Evolutionary conservation across 441 rosid genomes (phyloP).

Genomic region (Gossypium schwendimanii): DNA sequence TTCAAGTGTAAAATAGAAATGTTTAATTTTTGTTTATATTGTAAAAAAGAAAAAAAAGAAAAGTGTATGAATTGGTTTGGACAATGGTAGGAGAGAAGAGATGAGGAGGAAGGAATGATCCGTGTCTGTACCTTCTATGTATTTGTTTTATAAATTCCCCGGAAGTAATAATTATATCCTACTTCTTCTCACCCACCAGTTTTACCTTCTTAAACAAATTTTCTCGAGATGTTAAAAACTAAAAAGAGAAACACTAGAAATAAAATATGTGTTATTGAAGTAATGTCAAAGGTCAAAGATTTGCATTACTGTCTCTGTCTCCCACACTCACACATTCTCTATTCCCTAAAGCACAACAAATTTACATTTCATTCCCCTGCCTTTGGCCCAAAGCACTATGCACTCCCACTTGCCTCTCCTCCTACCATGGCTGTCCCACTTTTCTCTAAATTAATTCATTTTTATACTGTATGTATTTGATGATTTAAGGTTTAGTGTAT

Average conservation of each 20-base stretch:
- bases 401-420: constrained; percentile 19
- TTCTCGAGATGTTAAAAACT: constrained; percentile 44
- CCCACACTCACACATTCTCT: constrained; percentile 23
- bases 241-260: background rate
- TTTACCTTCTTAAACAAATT: background rate
- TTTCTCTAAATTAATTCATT: background rate
- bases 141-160: background rate
- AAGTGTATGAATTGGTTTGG: background rate
- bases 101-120: constrained; percentile 25
- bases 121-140: background rate
- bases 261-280: constrained; percentile 5
- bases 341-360: background rate
- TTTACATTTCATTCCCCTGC: constrained; percentile 15
- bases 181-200: background rate
- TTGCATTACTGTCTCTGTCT: constrained; percentile 41
- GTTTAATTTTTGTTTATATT: no score
- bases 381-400: constrained; percentile 28
- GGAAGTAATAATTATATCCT: background rate
- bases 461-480: background rate
- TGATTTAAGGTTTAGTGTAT: constrained; percentile 17
- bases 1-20: no score
- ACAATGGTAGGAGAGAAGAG: constrained; percentile 35
- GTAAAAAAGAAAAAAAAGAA: background rate
- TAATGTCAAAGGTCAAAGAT: constrained; percentile 64
- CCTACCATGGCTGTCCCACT: background rate